Percentiles rank a stretch among this genome's conserved stretches.
Evolutionary conservation across 2,329 filamentous ascomycete species (phyloP).

Genomic region (Zymoseptoria pseudotritici): DNA sequence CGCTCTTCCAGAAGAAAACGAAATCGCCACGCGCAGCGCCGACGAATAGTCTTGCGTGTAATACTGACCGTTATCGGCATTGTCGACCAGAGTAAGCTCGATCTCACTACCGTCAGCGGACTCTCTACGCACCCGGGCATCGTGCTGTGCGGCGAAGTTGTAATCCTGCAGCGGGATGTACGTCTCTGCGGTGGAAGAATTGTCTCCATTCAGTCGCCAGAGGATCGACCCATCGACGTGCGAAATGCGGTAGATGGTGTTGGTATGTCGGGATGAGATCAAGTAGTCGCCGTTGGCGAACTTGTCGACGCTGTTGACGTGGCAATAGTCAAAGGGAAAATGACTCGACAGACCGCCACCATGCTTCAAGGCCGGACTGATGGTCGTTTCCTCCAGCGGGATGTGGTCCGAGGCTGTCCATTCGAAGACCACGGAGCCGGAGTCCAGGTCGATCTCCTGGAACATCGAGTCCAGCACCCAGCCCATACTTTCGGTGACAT

Average conservation of each 20-base stretch:
- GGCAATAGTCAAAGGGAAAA: conserved; percentile 7
- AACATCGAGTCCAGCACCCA: conserved; percentile 28
- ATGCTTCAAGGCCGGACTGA: not conserved
- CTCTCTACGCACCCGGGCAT: conserved; percentile 2
- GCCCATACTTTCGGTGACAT: conserved; percentile 6
- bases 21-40: conserved; percentile 12
- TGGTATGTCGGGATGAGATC: conserved; percentile 34
- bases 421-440: conserved; percentile 34
- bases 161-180: conserved; percentile 1
- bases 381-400: conserved; percentile 10
- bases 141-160: conserved; percentile 11
- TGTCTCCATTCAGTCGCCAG: conserved; percentile 29
- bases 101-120: not conserved
- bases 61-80: conserved; percentile 2
- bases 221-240: conserved; percentile 28
- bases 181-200: conserved; percentile 3
- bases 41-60: conserved; percentile 1
- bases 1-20: not conserved
- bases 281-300: conserved; percentile 32
- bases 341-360: conserved; percentile 1
- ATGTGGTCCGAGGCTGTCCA: conserved; percentile 40
- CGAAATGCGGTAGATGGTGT: conserved; percentile 32
- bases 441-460: conserved; percentile 38
- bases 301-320: conserved; percentile 35
- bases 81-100: conserved; percentile 15